A percentile compares a stretch with the other conserved stretches of the same genome.
Evolutionary conservation across 495 filamentous ascomycete genomes (phyloP).

Genomic region (Xylaria scruposa): DNA sequence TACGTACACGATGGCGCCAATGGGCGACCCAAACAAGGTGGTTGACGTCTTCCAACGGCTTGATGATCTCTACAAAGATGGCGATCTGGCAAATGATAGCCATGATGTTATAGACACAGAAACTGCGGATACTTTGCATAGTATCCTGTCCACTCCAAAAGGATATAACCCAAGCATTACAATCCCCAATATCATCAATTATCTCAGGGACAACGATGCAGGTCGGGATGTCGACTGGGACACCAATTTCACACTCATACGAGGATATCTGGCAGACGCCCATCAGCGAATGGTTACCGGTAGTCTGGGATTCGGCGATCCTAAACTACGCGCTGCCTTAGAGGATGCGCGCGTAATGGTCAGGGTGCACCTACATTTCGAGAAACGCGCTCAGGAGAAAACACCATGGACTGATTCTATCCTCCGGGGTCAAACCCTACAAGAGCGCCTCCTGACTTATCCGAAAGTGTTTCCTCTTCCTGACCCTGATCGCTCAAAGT

Average conservation of each 20-base stretch:
- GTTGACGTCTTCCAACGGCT: neutral
- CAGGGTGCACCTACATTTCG: constrained; percentile 19
- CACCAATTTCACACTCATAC: constrained; percentile 20
- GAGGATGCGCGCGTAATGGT: constrained; percentile 32
- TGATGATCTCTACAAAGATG: constrained; percentile 17
- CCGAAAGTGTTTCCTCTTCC: constrained; percentile 25
- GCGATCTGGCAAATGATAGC: neutral
- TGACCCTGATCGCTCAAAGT: constrained; percentile 26
- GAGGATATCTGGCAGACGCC: constrained; percentile 32
- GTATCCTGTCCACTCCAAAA: neutral
- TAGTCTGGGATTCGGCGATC: constrained; percentile 32
- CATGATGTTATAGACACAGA: neutral
- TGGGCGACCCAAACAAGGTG: neutral
- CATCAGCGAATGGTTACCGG: constrained; percentile 28
- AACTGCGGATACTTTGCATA: neutral
- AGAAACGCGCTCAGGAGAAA: constrained; percentile 16
- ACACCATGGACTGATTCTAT: constrained; percentile 33
- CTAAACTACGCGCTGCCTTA: constrained; percentile 23
- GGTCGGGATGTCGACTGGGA: constrained; percentile 25
- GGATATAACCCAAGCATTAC: constrained; percentile 18
- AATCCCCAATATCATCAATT: constrained; percentile 31
- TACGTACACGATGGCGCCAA: constrained; percentile 22
- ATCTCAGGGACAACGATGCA: constrained; percentile 35
- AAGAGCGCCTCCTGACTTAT: constrained; percentile 33
- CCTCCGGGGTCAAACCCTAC: constrained; percentile 19